phyloP scores from a whole-genome alignment of 1,284 basidiomycete species.

The Ustilago vetiveriae region DNA sequence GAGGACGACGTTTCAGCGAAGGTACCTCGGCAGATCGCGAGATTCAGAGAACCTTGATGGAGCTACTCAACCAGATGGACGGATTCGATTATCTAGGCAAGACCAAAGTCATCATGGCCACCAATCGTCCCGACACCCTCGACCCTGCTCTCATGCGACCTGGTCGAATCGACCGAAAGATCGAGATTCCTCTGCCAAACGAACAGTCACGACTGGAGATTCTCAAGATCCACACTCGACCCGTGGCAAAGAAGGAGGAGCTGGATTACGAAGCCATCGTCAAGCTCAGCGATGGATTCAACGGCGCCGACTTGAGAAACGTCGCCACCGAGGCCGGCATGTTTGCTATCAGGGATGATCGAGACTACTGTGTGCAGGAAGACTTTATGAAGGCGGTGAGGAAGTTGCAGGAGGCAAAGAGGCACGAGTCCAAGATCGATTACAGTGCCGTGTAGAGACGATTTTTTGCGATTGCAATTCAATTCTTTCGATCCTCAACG shows the following conservation, averaged over 20 bases:
- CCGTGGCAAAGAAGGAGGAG: slow-evolving; percentile 85
- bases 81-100: slow-evolving; percentile 95
- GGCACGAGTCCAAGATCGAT: slow-evolving; percentile 66
- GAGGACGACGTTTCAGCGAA: slow-evolving; percentile 88
- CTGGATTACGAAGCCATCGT: slow-evolving; percentile 71
- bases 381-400: slow-evolving; percentile 97
- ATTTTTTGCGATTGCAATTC: not conserved
- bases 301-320: slow-evolving; percentile 81
- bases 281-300: slow-evolving; percentile 74
- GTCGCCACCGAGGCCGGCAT: slow-evolving; percentile 98
- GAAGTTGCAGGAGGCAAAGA: slow-evolving; percentile 81
- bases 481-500: not conserved
- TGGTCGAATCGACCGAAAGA: slow-evolving; percentile 95
- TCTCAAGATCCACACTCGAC: slow-evolving; percentile 93
- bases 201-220: slow-evolving; percentile 94
- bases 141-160: slow-evolving; percentile 96
- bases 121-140: slow-evolving; percentile 74
- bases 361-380: slow-evolving; percentile 74
- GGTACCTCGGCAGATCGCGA: slow-evolving; percentile 98
- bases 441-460: slow-evolving; percentile 51
- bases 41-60: slow-evolving; percentile 98
- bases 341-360: slow-evolving; percentile 97
- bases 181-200: slow-evolving; percentile 97
- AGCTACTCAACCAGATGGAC: slow-evolving; percentile 99
- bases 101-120: slow-evolving; percentile 94